These are phyloP conservation scores for Solanum virginianum DNA, from an alignment of 257 asterid species.

Conservation along the genomic window DNA sequence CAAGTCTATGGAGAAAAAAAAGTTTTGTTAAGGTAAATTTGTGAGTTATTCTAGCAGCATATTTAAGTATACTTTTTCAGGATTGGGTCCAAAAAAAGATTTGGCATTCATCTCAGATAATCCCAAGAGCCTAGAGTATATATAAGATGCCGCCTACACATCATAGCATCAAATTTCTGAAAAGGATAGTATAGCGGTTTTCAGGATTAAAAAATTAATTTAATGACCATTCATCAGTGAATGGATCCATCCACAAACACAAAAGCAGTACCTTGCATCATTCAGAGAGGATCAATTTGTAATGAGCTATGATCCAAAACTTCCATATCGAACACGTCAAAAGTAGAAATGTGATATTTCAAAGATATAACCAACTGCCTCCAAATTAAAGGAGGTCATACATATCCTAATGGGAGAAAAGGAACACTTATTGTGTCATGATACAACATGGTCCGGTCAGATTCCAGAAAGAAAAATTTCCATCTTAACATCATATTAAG, in stretches of 20 bases:
- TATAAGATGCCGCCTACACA: neutral
- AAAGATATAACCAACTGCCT: neutral
- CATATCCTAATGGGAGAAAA: neutral
- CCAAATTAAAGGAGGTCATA: neutral
- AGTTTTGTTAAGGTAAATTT: neutral
- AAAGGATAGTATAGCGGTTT: neutral
- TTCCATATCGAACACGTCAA: neutral
- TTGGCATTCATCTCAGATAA: neutral
- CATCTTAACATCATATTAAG: neutral
- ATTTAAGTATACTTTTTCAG: neutral
- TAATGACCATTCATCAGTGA: neutral
- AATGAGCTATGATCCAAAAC: neutral
- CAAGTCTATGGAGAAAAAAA: neutral
- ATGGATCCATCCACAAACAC: neutral
- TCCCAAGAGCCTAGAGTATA: neutral
- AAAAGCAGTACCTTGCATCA: neutral
- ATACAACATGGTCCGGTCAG: neutral
- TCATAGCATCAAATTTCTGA: neutral
- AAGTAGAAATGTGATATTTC: neutral
- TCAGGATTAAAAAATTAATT: neutral
- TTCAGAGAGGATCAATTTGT: neutral
- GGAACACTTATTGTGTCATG: neutral
- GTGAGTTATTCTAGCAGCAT: neutral
- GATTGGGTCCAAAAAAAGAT: neutral
- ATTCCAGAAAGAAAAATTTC: neutral